Conservation (phyloP, 2,329 filamentous ascomycete genomes). For the Fusarium praegraminearum region DNA sequence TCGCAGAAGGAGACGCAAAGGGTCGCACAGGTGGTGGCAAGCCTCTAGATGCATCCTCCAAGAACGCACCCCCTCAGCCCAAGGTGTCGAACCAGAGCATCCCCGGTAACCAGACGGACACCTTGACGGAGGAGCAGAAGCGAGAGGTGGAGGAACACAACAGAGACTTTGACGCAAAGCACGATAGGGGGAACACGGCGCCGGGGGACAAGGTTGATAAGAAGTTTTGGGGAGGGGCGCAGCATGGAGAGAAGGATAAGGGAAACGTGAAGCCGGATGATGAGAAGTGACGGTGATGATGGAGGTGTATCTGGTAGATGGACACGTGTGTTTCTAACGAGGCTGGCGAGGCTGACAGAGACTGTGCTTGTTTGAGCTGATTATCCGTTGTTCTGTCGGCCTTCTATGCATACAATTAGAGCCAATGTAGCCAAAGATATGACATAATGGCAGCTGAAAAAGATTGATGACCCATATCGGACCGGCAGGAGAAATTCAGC, state of each 20-base stretch:
- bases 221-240: constrained; percentile 61
- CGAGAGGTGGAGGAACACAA: constrained; percentile 71
- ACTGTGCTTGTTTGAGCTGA: neutral
- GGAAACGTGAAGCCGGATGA: neutral
- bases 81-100: constrained; percentile 65
- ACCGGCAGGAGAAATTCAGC: no score
- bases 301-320: neutral
- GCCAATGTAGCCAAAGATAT: no score
- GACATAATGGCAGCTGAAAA: no score
- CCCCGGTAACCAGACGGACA: constrained; percentile 49
- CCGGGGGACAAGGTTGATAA: constrained; percentile 65
- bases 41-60: constrained; percentile 50
- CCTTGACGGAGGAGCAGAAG: constrained; percentile 64
- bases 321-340: fast-evolving
- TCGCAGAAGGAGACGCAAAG: constrained; percentile 48
- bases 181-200: constrained; percentile 60
- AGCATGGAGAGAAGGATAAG: constrained; percentile 13
- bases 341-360: neutral
- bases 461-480: no score
- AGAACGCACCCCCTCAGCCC: constrained; percentile 58
- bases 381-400: neutral
- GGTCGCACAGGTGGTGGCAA: constrained; percentile 57
- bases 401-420: no score
- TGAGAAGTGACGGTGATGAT: neutral
- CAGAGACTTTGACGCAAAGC: constrained; percentile 65